Evolutionary conservation across 2,329 filamentous ascomycete species (phyloP).

Genomic region (Stemphylium vesicarium): DNA sequence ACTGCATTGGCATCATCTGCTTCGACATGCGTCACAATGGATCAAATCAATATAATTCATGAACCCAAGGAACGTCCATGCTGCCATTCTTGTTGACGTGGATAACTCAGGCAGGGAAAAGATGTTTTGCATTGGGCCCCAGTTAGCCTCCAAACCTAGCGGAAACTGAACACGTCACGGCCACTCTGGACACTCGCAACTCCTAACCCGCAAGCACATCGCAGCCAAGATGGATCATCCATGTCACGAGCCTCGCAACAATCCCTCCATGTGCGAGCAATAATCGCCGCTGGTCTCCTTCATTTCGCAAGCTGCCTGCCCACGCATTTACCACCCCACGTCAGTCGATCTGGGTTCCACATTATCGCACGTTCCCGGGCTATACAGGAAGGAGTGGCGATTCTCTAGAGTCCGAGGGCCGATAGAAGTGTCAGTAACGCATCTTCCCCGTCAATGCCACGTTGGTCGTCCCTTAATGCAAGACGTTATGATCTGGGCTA

Average conservation of each 20-base stretch:
- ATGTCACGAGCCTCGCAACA: slow-evolving; percentile 7
- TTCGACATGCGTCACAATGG: slow-evolving; percentile 27
- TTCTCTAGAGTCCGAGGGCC: not conserved
- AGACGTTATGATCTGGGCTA: slow-evolving; percentile 8
- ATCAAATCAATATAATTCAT: slow-evolving; percentile 29
- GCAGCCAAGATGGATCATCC: slow-evolving; percentile 18
- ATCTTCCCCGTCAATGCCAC: slow-evolving; percentile 7
- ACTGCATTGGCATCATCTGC: slow-evolving; percentile 29
- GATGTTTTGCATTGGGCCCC: slow-evolving; percentile 27
- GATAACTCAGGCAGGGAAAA: slow-evolving; percentile 10
- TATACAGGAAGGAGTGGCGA: slow-evolving; percentile 1
- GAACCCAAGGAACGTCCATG: slow-evolving; percentile 15
- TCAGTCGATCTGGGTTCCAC: slow-evolving; percentile 1
- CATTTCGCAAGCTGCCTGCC: slow-evolving; percentile 16
- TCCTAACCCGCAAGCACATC: slow-evolving; percentile 2
- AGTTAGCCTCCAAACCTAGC: slow-evolving; percentile 18
- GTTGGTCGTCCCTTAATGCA: not conserved
- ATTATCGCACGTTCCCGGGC: slow-evolving; percentile 1
- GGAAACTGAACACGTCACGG: slow-evolving; percentile 30
- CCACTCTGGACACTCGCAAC: slow-evolving; percentile 12
- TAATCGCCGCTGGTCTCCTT: slow-evolving; percentile 5
- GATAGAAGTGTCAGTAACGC: not conserved
- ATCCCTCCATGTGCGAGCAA: not conserved
- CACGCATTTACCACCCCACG: slow-evolving; percentile 9
- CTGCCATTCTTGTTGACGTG: slow-evolving; percentile 14